Percentiles rank a stretch among this genome's conserved stretches.
Conservation (phyloP, 345 rosid genomes). For the Rhizophora apiculata region DNA sequence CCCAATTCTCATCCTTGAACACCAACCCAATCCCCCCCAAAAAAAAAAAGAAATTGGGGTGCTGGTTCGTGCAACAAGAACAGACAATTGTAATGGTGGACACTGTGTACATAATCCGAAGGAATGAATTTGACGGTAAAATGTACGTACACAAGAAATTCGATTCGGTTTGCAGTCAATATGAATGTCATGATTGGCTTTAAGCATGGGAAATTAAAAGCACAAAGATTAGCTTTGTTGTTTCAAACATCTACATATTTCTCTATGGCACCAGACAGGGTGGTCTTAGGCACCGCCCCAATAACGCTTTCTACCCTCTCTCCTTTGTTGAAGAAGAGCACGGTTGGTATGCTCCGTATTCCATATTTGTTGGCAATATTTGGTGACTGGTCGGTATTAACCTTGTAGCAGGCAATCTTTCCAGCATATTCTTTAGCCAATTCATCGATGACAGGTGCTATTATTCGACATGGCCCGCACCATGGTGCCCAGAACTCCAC, state of each 20-base stretch:
- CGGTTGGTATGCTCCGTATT: slow-evolving; percentile 72
- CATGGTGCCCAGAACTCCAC: slow-evolving; percentile 88
- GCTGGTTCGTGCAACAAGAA: too few relatives aligned
- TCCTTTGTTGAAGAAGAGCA: slow-evolving; percentile 63
- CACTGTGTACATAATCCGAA: not conserved
- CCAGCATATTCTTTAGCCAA: slow-evolving; percentile 65
- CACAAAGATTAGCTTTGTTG: not conserved
- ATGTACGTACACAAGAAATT: slow-evolving; percentile 4
- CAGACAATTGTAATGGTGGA: too few relatives aligned
- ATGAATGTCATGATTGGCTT: too few relatives aligned
- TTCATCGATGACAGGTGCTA: slow-evolving; percentile 57
- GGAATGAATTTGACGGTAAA: not conserved
- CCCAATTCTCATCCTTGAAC: too few relatives aligned
- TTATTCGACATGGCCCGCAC: slow-evolving; percentile 82
- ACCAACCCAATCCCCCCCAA: too few relatives aligned
- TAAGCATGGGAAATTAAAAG: not conserved
- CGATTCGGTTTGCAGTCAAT: too few relatives aligned
- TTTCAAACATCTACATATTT: slow-evolving; percentile 46
- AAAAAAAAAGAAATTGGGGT: too few relatives aligned
- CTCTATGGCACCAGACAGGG: slow-evolving; percentile 52
- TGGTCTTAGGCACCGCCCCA: slow-evolving; percentile 72
- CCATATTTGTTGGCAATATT: slow-evolving; percentile 55
- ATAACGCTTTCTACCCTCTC: slow-evolving; percentile 73
- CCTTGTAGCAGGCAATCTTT: slow-evolving; percentile 54
- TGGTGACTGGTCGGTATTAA: slow-evolving; percentile 71